Percentiles rank a stretch among this genome's conserved stretches.
Evolutionary conservation across 768 basidiomycete species (phyloP).

Genomic region (Rhodocollybia butyracea): DNA sequence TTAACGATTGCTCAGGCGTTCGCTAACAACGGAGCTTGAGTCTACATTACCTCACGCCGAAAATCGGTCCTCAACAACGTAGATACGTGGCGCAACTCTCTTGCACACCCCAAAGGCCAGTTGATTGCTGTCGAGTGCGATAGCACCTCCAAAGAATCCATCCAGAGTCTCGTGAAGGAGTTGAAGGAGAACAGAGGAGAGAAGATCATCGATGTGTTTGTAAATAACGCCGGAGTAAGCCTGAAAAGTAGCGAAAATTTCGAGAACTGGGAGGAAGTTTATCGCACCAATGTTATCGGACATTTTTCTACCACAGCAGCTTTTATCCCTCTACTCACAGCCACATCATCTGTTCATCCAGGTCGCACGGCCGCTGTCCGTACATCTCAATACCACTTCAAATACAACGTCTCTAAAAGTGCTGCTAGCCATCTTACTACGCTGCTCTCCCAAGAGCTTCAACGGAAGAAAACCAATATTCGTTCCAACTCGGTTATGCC

Average conservation of each 20-base stretch:
- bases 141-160: not conserved
- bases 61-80: constrained; percentile 26
- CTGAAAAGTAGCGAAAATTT: not conserved
- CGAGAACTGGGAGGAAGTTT: constrained; percentile 26
- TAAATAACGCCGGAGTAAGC: not conserved
- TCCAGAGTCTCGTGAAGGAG: not conserved
- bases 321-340: constrained; percentile 40
- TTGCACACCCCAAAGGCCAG: not conserved
- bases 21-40: constrained; percentile 38
- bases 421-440: constrained; percentile 31
- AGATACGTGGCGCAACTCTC: not conserved
- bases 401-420: constrained; percentile 42
- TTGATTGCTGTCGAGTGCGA: not conserved
- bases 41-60: constrained; percentile 37
- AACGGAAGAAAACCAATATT: constrained; percentile 18
- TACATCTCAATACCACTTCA: constrained; percentile 39
- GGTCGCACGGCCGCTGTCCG: constrained; percentile 29
- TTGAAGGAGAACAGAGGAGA: not conserved
- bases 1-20: constrained; percentile 40
- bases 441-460: constrained; percentile 33
- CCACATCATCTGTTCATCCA: constrained; percentile 6
- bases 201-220: constrained; percentile 1
- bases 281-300: constrained; percentile 30
- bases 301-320: constrained; percentile 40
- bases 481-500: constrained; percentile 34